Evolutionary conservation across 371 early-diverging fungal genomes (phyloP), one percentile per base, ranked within the genome.

Genomic region (Nematocida sp.): DNA sequence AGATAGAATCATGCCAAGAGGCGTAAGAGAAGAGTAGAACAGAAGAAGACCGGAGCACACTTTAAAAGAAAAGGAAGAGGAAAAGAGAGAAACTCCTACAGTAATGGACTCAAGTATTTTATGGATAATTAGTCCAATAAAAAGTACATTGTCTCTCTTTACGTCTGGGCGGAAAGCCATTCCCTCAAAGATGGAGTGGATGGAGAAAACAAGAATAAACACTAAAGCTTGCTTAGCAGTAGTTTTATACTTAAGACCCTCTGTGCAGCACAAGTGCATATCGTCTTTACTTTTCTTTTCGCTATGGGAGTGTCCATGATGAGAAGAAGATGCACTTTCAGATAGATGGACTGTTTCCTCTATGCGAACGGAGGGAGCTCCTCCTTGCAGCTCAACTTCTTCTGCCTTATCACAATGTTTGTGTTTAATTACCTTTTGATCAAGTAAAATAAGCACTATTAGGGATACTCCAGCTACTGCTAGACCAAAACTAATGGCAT

Each of bases 1-100:
- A 18, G 66, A 77, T 11, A 81, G 25, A 30, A 81, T 38, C 23
- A 80, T 81, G 39, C 82, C 83, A 45, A 82, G n/a, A 1, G 85
- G 83, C 2, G 78, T 78, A 18, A 78, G 39, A 11, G 55, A 16
- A 3, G 78, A 78, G 55, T 78, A 78, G 1, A 78, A 25, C 30
- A 69, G 33, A 5, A 78, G 63, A 18, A 78, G 65, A 0, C 53
- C 56, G 3, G 38, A 1, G 40, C 47, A 33, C 25, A 50, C 35
- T 0, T 9, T 13, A 18, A 51, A 47, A 7, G 63, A 77, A 45
- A 77, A 77, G 11, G 33, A 13, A 30, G 77, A 77, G 40, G 65
- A 65, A 45, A 65, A 77, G 9, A 77, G 33, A 47, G 77, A 54
- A 25, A 77, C 35, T 48, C 78, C 78, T 40, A 78, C 45, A n/a